Conservation (phyloP, 2,329 filamentous ascomycete species). For the Fusarium verrucosum region DNA sequence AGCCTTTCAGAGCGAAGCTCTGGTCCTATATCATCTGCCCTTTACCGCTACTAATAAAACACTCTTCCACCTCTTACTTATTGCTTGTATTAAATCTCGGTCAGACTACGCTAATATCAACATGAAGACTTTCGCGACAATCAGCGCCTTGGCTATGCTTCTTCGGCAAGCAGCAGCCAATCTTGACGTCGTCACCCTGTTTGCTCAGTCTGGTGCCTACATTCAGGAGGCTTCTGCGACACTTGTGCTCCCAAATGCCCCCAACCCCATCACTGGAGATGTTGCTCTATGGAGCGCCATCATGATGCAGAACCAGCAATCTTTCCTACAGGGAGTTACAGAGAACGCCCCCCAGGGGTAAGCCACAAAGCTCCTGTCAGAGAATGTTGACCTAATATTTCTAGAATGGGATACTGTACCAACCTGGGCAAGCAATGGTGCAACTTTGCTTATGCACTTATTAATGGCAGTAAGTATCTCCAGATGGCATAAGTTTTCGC, state of each 20-base stretch:
- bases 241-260: conserved; percentile 2
- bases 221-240: conserved; percentile 21
- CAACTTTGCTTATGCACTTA: conserved; percentile 21
- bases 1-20: neutral
- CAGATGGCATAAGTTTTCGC: neutral
- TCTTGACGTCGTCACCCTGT: conserved; percentile 7
- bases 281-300: conserved; percentile 19
- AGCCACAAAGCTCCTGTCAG: neutral
- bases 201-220: neutral
- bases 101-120: neutral
- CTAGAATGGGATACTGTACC: conserved; percentile 4
- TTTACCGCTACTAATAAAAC: neutral
- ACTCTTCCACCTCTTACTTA: neutral
- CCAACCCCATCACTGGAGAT: conserved; percentile 13
- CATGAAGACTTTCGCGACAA: neutral
- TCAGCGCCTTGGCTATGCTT: neutral
- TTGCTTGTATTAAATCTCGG: neutral
- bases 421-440: conserved; percentile 18
- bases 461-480: neutral
- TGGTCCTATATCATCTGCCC: neutral
- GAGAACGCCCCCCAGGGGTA: conserved; percentile 12
- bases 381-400: neutral
- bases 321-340: conserved; percentile 15
- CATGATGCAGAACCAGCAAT: conserved; percentile 14
- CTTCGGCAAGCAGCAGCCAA: neutral